A percentile compares a stretch with the other conserved stretches of the same genome.
Evolutionary conservation across 306 rosid species (phyloP).

Genomic region (Casuarina glauca): DNA sequence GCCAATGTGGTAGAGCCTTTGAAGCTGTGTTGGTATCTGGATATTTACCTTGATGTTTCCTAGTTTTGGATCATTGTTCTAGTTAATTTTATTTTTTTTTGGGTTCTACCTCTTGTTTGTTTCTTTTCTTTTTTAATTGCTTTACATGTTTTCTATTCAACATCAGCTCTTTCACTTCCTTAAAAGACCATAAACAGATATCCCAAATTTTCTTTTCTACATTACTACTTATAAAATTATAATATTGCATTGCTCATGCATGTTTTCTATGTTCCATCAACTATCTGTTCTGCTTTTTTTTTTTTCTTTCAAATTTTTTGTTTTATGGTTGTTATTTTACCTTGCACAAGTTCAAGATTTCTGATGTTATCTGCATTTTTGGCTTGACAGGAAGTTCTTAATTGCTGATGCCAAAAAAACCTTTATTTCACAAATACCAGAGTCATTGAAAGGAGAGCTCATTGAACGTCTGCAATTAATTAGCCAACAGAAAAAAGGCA

Average conservation of each 20-base stretch:
- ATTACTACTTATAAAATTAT: neutral
- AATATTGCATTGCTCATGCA: neutral
- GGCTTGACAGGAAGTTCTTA: constrained; percentile 58
- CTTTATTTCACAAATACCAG: constrained; percentile 60
- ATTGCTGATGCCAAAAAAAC: constrained; percentile 53
- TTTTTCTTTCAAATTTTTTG: neutral
- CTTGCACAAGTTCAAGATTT: constrained; percentile 11
- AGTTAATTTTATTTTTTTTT: neutral
- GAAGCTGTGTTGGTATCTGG: neutral
- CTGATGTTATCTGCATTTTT: constrained; percentile 16
- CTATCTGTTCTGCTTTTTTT: neutral
- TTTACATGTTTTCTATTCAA: neutral
- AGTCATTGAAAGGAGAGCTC: constrained; percentile 60
- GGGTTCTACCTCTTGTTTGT: neutral
- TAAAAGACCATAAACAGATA: neutral
- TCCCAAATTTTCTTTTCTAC: neutral
- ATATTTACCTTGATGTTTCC: neutral
- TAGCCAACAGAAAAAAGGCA: constrained; percentile 50
- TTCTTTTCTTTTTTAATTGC: neutral
- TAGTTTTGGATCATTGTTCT: neutral
- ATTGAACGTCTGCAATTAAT: constrained; percentile 53
- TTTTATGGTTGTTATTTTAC: constrained; percentile 7
- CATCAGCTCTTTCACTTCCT: neutral
- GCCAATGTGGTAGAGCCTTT: neutral
- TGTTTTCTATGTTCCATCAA: neutral